Conservation (phyloP, 495 filamentous ascomycete species). For the Tuber calosporum region DNA sequence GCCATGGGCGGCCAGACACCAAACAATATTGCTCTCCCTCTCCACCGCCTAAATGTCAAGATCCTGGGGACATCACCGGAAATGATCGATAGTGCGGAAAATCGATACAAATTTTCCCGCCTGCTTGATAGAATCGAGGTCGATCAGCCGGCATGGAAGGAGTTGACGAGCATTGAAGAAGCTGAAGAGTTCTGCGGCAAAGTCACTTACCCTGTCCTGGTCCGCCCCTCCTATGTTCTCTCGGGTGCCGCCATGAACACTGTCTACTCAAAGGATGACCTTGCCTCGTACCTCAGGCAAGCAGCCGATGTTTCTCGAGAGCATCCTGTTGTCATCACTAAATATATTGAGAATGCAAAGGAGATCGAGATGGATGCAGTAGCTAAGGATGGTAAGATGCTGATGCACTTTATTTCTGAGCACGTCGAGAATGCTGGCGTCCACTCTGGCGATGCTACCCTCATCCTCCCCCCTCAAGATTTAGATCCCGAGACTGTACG, state of each 20-base stretch:
- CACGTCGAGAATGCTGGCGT: constrained; percentile 96
- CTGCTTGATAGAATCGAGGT: constrained; percentile 94
- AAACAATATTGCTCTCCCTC: constrained; percentile 91
- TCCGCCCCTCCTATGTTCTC: constrained; percentile 89
- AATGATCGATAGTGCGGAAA: constrained; percentile 97
- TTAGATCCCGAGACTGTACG: constrained; percentile 79
- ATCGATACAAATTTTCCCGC: constrained; percentile 96
- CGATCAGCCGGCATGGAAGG: constrained; percentile 97
- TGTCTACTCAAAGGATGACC: constrained; percentile 77
- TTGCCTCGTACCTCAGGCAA: constrained; percentile 80
- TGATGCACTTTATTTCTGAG: constrained; percentile 90
- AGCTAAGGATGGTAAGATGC: constrained; percentile 73
- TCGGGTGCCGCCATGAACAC: constrained; percentile 98
- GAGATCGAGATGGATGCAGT: constrained; percentile 98
- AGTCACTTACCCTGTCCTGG: constrained; percentile 86
- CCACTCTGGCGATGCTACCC: constrained; percentile 89
- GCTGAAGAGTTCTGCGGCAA: constrained; percentile 74
- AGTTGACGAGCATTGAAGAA: constrained; percentile 81
- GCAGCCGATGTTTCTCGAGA: constrained; percentile 88
- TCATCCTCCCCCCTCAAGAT: constrained; percentile 92
- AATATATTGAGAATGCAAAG: constrained; percentile 94
- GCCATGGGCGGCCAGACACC: constrained; percentile 98
- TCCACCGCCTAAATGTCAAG: constrained; percentile 81
- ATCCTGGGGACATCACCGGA: constrained; percentile 93
- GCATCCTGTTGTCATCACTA: constrained; percentile 95